Conservation (phyloP, 2,329 filamentous ascomycete species). For the Lecanicillium sp. region DNA sequence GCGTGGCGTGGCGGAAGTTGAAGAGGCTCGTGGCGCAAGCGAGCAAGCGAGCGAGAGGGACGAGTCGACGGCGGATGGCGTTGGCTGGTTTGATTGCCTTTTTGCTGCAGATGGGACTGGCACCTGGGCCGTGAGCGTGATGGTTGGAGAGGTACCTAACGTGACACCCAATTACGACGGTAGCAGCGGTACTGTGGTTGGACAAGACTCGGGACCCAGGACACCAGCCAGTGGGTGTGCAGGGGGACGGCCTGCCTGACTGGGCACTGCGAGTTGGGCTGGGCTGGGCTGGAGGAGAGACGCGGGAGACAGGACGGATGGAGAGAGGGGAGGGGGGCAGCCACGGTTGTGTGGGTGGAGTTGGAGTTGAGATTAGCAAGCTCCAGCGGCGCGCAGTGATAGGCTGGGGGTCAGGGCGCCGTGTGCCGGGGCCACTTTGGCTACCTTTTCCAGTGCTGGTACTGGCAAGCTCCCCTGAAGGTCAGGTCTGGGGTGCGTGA, state of each 20-base stretch:
- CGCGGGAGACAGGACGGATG: conserved; percentile 11
- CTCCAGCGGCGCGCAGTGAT: conserved; percentile 19
- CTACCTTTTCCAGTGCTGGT: not conserved
- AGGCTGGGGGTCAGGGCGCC: conserved; percentile 11
- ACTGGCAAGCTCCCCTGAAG: too few relatives aligned
- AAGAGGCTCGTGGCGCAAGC: conserved; percentile 3
- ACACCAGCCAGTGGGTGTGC: too few relatives aligned
- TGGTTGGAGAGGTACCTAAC: not conserved
- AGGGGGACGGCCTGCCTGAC: conserved; percentile 4
- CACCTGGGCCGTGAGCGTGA: too few relatives aligned
- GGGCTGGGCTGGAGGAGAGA: conserved; percentile 4
- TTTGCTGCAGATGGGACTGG: too few relatives aligned
- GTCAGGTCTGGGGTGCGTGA: too few relatives aligned
- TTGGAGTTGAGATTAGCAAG: conserved; percentile 33
- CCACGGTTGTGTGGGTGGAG: conserved; percentile 36
- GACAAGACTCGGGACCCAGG: too few relatives aligned
- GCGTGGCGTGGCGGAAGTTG: conserved; percentile 8
- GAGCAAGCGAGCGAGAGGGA: not conserved
- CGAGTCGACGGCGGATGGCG: conserved; percentile 5
- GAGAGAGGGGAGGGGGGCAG: conserved; percentile 20
- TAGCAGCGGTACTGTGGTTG: too few relatives aligned
- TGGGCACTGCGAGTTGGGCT: conserved; percentile 6
- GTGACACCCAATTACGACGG: too few relatives aligned
- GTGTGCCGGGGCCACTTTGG: conserved; percentile 2
- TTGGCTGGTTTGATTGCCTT: conserved; percentile 7